Evolutionary conservation across 176 grass and related monocot genomes (phyloP).

Genomic region (Oryza brachyantha): DNA sequence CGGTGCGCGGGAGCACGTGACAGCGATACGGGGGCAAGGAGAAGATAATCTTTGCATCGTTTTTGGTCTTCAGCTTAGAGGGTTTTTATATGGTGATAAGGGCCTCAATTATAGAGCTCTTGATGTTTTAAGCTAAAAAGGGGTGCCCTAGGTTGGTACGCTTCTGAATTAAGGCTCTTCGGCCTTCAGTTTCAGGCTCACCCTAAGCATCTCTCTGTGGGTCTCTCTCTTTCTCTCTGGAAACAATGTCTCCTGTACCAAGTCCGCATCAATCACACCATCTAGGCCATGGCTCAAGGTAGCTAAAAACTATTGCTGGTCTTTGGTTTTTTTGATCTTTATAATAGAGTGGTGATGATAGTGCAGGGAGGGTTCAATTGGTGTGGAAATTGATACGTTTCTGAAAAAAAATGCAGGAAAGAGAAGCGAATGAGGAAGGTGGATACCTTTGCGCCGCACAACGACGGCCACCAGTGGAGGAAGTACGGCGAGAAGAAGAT

Average conservation of each 20-base stretch:
- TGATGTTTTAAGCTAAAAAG: constrained; percentile 40
- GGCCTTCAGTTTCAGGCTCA: background rate
- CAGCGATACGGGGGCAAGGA: constrained; percentile 45
- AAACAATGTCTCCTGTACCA: constrained; percentile 50
- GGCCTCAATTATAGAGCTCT: constrained; percentile 24
- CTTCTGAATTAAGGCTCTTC: constrained; percentile 32
- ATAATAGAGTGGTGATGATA: background rate
- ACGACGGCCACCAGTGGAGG: constrained; percentile 88
- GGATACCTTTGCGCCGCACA: constrained; percentile 62
- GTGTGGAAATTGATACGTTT: constrained; percentile 4
- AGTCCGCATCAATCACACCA: constrained; percentile 34
- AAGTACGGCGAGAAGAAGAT: constrained; percentile 96
- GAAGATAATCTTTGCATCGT: constrained; percentile 51
- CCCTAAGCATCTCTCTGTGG: background rate
- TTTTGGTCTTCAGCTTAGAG: constrained; percentile 28
- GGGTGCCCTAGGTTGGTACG: constrained; percentile 27
- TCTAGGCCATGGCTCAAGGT: constrained; percentile 45
- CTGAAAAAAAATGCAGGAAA: constrained; percentile 34
- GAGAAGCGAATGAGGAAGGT: constrained; percentile 53
- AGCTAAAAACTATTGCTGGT: background rate
- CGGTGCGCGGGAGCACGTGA: constrained; percentile 61
- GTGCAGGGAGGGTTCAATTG: background rate
- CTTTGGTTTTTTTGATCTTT: background rate
- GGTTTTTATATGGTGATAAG: constrained; percentile 21
- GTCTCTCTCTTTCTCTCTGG: background rate